These are phyloP conservation scores for Eucalyptus shirleyi DNA, from an alignment of 345 rosid species.

Conservation along the genomic window DNA sequence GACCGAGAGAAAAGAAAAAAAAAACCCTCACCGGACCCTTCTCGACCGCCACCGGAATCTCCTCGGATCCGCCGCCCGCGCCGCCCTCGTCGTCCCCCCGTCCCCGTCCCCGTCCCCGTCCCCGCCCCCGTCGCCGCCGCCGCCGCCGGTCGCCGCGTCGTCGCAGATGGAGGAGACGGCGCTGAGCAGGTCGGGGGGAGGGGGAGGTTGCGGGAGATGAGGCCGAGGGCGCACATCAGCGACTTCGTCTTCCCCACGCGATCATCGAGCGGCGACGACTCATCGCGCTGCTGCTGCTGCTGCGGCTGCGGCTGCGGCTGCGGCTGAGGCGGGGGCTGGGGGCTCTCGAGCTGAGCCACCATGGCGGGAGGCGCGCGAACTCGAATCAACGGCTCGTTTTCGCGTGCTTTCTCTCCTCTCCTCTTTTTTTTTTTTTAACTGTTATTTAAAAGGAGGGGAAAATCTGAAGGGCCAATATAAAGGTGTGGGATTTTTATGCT, in stretches of 20 bases:
- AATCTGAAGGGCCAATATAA: neutral
- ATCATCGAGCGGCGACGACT: neutral
- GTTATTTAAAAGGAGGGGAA: neutral
- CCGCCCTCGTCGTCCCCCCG: neutral
- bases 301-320: constrained; percentile 11
- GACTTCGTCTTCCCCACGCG: constrained; percentile 43
- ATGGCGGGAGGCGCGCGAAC: constrained; percentile 32
- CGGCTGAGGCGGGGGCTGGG: constrained; percentile 4
- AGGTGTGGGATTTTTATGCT: neutral
- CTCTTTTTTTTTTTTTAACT: neutral
- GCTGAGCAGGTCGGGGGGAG: constrained; percentile 60
- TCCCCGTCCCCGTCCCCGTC: neutral
- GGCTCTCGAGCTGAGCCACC: constrained; percentile 61
- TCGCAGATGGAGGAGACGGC: constrained; percentile 62
- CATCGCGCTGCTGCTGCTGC: neutral
- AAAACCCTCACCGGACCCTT: constrained; percentile 24
- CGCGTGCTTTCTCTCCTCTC: neutral
- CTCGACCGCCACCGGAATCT: neutral
- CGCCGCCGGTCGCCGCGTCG: constrained; percentile 8
- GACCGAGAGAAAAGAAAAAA: neutral
- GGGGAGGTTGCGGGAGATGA: constrained; percentile 88
- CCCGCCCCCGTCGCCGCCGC: neutral
- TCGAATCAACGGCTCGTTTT: constrained; percentile 7
- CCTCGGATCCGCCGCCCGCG: constrained; percentile 4
- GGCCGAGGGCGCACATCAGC: constrained; percentile 70